Conservation (phyloP, 495 filamentous ascomycete species). For the Copromyces sp. region DNA sequence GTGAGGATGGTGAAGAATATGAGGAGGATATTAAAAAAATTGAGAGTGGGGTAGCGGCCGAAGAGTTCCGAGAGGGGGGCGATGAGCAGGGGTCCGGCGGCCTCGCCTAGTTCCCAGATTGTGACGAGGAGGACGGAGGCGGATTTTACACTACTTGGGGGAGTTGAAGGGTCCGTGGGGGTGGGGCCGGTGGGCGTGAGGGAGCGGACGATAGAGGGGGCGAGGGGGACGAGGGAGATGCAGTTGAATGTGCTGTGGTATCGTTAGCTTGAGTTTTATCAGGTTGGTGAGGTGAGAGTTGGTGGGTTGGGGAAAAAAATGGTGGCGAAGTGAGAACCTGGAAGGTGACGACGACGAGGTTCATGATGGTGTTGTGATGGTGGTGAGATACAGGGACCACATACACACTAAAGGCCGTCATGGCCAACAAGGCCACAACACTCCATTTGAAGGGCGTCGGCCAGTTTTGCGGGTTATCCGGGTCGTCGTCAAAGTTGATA, state of each 20-base stretch:
- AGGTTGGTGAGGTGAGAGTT: not conserved
- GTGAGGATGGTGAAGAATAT: constrained; percentile 34
- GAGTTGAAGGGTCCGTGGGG: constrained; percentile 16
- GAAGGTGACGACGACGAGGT: not conserved
- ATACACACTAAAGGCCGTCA: constrained; percentile 47
- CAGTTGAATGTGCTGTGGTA: constrained; percentile 42
- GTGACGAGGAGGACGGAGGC: constrained; percentile 46
- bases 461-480: constrained; percentile 47
- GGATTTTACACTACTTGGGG: constrained; percentile 13
- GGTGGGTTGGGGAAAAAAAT: not conserved
- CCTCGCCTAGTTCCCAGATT: constrained; percentile 48
- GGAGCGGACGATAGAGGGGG: constrained; percentile 37
- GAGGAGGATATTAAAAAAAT: constrained; percentile 42
- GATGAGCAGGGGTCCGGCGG: constrained; percentile 48
- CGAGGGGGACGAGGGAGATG: constrained; percentile 45
- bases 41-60: constrained; percentile 45
- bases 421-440: constrained; percentile 36
- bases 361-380: not conserved
- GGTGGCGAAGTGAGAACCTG: not conserved
- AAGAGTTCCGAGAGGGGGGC: constrained; percentile 48
- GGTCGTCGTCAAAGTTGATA: constrained; percentile 37
- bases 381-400: constrained; percentile 2
- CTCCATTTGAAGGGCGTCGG: constrained; percentile 37
- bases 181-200: constrained; percentile 24
- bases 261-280: not conserved